A percentile compares a stretch with the other conserved stretches of the same genome.
These are phyloP conservation scores for Agrocybe praecox DNA, from an alignment of 768 basidiomycete genomes.

Conservation along the genomic window DNA sequence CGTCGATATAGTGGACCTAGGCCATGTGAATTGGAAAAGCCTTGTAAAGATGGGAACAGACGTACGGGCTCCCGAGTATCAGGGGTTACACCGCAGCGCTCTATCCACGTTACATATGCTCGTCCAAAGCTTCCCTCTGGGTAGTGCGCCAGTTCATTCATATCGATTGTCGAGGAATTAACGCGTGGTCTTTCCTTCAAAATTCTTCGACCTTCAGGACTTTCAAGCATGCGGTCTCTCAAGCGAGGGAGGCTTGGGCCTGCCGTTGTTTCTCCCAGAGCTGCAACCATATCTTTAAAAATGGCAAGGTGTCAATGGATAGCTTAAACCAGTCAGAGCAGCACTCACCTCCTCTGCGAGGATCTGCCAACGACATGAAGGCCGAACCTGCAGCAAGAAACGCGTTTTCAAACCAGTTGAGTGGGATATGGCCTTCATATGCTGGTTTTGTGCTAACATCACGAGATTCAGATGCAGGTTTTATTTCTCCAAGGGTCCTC, in stretches of 20 bases:
- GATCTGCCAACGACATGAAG: slow-evolving; percentile 78
- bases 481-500: not conserved
- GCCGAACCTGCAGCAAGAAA: slow-evolving; percentile 88
- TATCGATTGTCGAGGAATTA: slow-evolving; percentile 73
- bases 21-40: not conserved
- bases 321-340: not conserved
- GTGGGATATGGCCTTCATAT: slow-evolving; percentile 81
- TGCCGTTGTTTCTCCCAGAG: slow-evolving; percentile 91
- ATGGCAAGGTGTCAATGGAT: slow-evolving; percentile 5
- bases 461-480: slow-evolving; percentile 1
- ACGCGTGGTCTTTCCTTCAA: slow-evolving; percentile 84
- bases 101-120: slow-evolving; percentile 89
- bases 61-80: slow-evolving; percentile 90
- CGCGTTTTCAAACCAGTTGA: slow-evolving; percentile 81
- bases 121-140: slow-evolving; percentile 84
- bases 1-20: slow-evolving; percentile 92
- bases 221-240: slow-evolving; percentile 75
- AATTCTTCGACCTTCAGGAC: slow-evolving; percentile 82
- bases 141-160: slow-evolving; percentile 63
- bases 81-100: slow-evolving; percentile 85
- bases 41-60: not conserved
- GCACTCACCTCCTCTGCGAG: slow-evolving; percentile 78
- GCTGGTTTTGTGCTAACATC: slow-evolving; percentile 41
- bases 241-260: slow-evolving; percentile 75
- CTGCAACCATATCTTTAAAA: slow-evolving; percentile 87